phyloP scores from a whole-genome alignment of 2,329 filamentous ascomycete species.

The Diaporthe sp. region DNA sequence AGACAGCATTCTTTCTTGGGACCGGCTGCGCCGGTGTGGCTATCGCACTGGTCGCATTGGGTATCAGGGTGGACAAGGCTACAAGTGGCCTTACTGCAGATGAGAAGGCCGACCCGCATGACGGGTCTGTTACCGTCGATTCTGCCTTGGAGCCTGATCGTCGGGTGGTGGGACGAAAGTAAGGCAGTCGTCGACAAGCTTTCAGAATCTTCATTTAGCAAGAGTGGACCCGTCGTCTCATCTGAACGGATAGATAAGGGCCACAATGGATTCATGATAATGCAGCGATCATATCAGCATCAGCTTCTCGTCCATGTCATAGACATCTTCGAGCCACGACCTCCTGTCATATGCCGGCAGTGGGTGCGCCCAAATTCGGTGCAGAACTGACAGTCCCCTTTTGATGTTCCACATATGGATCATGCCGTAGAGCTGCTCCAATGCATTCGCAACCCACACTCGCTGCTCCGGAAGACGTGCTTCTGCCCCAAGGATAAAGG shows the following conservation, averaged over 20 bases:
- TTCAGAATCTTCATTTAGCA: background rate
- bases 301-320: constrained; percentile 7
- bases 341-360: background rate
- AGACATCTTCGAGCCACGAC: constrained; percentile 10
- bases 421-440: constrained; percentile 9
- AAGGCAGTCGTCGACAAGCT: background rate
- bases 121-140: background rate
- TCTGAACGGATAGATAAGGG: background rate
- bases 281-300: background rate
- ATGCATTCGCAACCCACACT: background rate
- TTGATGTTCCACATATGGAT: constrained; percentile 24
- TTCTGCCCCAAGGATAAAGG: constrained; percentile 39
- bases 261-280: no score
- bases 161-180: background rate
- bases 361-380: background rate
- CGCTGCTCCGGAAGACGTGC: constrained; percentile 29
- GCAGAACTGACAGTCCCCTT: constrained; percentile 4
- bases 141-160: background rate
- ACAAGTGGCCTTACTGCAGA: constrained; percentile 56
- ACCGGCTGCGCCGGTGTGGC: constrained; percentile 64
- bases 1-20: constrained; percentile 73
- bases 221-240: no score
- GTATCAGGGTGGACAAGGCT: constrained; percentile 67
- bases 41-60: constrained; percentile 63
- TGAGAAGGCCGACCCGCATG: background rate